These are phyloP conservation scores for Nannochloropsis oceanica DNA, from an alignment of 108 stramenopile genomes.

Conservation along the genomic window DNA sequence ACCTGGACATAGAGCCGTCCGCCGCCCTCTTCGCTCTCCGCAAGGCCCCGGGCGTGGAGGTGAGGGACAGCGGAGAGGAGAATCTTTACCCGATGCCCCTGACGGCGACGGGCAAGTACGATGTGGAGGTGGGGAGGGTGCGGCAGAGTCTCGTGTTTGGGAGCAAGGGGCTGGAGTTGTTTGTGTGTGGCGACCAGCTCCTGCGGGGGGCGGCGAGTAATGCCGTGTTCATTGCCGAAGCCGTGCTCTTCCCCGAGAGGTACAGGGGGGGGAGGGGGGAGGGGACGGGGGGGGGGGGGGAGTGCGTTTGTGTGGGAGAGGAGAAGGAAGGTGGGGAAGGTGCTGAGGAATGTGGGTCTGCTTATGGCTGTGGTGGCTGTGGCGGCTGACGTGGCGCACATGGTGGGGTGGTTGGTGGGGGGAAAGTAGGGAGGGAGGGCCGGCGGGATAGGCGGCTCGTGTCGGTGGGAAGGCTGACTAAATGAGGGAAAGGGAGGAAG, in stretches of 20 bases:
- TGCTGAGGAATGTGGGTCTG: not conserved
- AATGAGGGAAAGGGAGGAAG: not conserved
- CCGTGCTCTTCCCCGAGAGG: not conserved
- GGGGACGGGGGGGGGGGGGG: not conserved
- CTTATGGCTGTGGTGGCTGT: not conserved
- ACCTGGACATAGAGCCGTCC: conserved; percentile 55
- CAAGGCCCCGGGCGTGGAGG: conserved; percentile 11
- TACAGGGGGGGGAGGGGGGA: not conserved
- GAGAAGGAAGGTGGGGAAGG: not conserved
- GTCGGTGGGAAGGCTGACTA: not conserved
- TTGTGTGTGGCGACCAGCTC: conserved; percentile 92
- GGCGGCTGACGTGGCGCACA: not conserved
- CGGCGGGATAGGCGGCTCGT: not conserved
- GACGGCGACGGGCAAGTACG: conserved; percentile 82
- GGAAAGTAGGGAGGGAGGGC: not conserved
- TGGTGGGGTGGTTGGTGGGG: not conserved
- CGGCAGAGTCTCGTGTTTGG: not conserved
- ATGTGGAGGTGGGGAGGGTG: conserved; percentile 72
- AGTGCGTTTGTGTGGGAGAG: not conserved
- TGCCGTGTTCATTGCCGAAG: conserved; percentile 91
- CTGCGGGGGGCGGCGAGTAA: conserved; percentile 90
- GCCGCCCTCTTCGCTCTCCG: conserved; percentile 35
- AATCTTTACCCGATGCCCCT: conserved; percentile 88
- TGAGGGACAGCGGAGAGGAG: conserved; percentile 16
- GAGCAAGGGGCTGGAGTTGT: conserved; percentile 73